These are phyloP conservation scores for Globisporangium spiculum DNA, from an alignment of 352 stramenopile genomes.

Conservation along the genomic window DNA sequence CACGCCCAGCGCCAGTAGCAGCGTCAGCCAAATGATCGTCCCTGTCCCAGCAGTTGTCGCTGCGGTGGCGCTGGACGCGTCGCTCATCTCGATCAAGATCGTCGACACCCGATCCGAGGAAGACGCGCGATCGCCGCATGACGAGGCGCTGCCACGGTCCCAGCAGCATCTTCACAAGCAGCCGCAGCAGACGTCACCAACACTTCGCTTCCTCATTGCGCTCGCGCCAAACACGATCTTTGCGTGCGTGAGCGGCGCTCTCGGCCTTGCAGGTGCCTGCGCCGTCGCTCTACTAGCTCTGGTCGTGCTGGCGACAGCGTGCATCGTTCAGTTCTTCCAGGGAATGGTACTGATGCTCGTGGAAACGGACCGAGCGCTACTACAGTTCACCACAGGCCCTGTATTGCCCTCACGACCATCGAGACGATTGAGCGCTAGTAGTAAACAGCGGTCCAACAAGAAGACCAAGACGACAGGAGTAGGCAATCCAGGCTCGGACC, in stretches of 20 bases:
- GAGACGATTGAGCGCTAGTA: not conserved
- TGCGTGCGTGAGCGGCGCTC: constrained; percentile 6
- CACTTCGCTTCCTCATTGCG: constrained; percentile 4
- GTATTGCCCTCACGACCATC: not conserved
- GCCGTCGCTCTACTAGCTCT: constrained; percentile 16
- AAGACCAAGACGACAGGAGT: not conserved
- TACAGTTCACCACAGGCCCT: constrained; percentile 1
- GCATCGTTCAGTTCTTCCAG: constrained; percentile 14
- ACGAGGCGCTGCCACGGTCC: not conserved
- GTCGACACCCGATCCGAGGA: not conserved
- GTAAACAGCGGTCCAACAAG: not conserved
- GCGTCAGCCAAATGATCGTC: not conserved
- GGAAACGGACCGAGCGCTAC: not conserved
- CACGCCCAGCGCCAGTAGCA: not conserved
- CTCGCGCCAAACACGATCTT: constrained; percentile 12
- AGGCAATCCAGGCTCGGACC: not conserved
- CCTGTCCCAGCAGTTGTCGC: not conserved
- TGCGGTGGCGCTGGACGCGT: not conserved
- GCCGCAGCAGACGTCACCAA: not conserved
- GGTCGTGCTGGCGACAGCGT: constrained; percentile 25
- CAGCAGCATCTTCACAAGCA: not conserved
- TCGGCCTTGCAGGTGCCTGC: constrained; percentile 22
- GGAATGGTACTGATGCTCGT: constrained; percentile 9
- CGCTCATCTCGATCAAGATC: constrained; percentile 13
- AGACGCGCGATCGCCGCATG: not conserved